phyloP scores from a whole-genome alignment of 805 yeast species.

The Starmerella vitae region DNA sequence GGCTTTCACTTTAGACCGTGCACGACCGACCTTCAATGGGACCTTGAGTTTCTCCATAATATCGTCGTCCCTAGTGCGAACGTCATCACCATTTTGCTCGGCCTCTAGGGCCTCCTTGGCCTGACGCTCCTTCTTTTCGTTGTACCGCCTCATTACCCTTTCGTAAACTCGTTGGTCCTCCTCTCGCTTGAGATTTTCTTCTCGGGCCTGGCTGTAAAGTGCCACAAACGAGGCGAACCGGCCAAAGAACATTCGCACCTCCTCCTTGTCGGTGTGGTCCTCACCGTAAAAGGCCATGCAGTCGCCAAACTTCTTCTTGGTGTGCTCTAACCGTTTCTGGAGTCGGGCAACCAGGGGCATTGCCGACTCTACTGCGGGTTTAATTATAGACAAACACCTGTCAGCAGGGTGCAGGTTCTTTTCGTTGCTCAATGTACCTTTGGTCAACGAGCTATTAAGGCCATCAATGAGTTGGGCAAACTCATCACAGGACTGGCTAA shows the following conservation, averaged over 20 bases:
- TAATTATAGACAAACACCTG: slow-evolving; percentile 44
- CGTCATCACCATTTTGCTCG: slow-evolving; percentile 14
- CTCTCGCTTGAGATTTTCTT: slow-evolving; percentile 67
- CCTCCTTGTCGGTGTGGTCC: slow-evolving; percentile 53
- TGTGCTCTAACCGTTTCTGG: slow-evolving; percentile 46
- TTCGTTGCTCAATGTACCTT: slow-evolving; percentile 77
- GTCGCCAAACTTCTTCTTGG: slow-evolving; percentile 50
- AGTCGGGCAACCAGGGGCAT: slow-evolving; percentile 53
- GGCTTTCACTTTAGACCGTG: too few species aligned
- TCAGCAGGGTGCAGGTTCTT: slow-evolving; percentile 74
- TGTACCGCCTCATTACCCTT: slow-evolving; percentile 43
- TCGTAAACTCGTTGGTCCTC: slow-evolving; percentile 70
- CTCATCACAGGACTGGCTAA: slow-evolving; percentile 56
- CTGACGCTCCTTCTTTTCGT: slow-evolving; percentile 14
- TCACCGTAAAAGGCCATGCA: slow-evolving; percentile 86
- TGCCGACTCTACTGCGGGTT: slow-evolving; percentile 62
- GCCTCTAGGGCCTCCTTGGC: slow-evolving; percentile 16
- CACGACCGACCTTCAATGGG: too few species aligned
- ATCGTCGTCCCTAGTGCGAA: slow-evolving; percentile 65
- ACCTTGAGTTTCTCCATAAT: slow-evolving; percentile 75
- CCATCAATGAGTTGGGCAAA: slow-evolving; percentile 50
- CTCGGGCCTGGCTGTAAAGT: slow-evolving; percentile 67
- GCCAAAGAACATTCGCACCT: slow-evolving; percentile 57
- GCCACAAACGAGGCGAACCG: slow-evolving; percentile 67
- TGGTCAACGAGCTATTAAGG: slow-evolving; percentile 57